Conservation (phyloP, 2,329 filamentous ascomycete species). For the Truncatella angustata region DNA sequence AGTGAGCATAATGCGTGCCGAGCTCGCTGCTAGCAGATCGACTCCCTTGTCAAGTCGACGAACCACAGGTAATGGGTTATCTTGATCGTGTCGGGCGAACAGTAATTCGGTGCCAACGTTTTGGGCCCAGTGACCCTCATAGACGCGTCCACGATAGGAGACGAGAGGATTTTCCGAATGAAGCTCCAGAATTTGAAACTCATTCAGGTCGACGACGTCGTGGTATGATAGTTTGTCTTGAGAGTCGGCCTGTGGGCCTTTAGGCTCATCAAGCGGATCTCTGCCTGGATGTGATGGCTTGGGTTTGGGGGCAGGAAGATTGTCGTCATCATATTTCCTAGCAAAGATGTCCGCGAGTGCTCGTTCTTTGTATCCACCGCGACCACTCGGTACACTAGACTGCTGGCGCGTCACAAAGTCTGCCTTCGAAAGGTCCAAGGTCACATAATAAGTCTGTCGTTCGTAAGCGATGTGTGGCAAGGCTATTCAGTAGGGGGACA, state of each 20-base stretch:
- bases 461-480: background rate
- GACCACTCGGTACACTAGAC: slow-evolving; percentile 33
- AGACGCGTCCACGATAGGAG: slow-evolving; percentile 75
- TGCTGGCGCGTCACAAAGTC: slow-evolving; percentile 50
- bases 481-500: background rate
- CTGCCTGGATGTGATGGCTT: slow-evolving; percentile 22
- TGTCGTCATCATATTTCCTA: slow-evolving; percentile 9
- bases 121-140: slow-evolving; percentile 77
- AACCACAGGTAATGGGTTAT: slow-evolving; percentile 41
- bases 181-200: slow-evolving; percentile 80
- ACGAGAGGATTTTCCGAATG: slow-evolving; percentile 75
- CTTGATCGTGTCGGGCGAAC: slow-evolving; percentile 53
- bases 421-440: slow-evolving; percentile 60
- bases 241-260: slow-evolving; percentile 11
- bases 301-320: slow-evolving; percentile 6
- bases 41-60: slow-evolving; percentile 57
- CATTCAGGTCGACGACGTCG: slow-evolving; percentile 27
- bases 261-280: slow-evolving; percentile 25
- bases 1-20: slow-evolving; percentile 66
- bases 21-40: slow-evolving; percentile 70
- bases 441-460: slow-evolving; percentile 61
- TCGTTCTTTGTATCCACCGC: slow-evolving; percentile 47
- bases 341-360: slow-evolving; percentile 20
- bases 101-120: slow-evolving; percentile 83
- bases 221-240: slow-evolving; percentile 13